Conservation (phyloP, 495 filamentous ascomycete species). For the Pyronema domesticum region DNA sequence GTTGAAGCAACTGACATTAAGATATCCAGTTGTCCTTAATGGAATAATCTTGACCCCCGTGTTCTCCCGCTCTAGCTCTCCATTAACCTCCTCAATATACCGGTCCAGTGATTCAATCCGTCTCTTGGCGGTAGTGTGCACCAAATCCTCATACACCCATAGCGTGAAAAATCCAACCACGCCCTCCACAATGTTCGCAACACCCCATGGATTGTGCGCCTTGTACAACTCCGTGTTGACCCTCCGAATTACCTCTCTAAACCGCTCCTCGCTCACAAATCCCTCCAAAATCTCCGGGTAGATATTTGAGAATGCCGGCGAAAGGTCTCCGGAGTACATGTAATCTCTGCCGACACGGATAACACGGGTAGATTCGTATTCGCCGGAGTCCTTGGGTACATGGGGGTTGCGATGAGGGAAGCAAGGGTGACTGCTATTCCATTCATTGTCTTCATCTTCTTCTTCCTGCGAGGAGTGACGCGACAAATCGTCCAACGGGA, state of each 20-base stretch:
- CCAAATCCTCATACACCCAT: conserved; percentile 87
- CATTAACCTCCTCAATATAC: conserved; percentile 71
- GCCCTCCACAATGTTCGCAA: conserved; percentile 56
- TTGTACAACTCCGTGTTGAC: conserved; percentile 54
- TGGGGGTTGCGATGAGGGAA: conserved; percentile 53
- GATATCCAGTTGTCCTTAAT: conserved; percentile 66
- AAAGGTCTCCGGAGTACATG: conserved; percentile 77
- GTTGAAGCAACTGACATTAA: conserved; percentile 43
- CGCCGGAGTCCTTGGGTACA: conserved; percentile 51
- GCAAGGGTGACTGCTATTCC: conserved; percentile 19
- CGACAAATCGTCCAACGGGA: not conserved
- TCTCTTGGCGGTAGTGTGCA: conserved; percentile 52
- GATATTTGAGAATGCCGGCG: conserved; percentile 56
- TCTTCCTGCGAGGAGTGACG: not conserved
- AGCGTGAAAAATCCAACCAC: conserved; percentile 61
- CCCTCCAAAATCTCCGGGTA: conserved; percentile 93
- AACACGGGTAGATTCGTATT: conserved; percentile 62
- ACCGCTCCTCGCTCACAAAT: conserved; percentile 59
- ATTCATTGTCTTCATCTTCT: not conserved
- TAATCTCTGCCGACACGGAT: conserved; percentile 85
- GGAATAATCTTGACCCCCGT: conserved; percentile 49
- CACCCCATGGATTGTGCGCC: conserved; percentile 55
- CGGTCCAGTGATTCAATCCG: conserved; percentile 46
- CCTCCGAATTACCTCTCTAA: conserved; percentile 56
- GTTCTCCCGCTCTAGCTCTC: conserved; percentile 37